Evolutionary conservation across 164 flowering plant species (phyloP).

Genomic region (Magnolia sinica): DNA sequence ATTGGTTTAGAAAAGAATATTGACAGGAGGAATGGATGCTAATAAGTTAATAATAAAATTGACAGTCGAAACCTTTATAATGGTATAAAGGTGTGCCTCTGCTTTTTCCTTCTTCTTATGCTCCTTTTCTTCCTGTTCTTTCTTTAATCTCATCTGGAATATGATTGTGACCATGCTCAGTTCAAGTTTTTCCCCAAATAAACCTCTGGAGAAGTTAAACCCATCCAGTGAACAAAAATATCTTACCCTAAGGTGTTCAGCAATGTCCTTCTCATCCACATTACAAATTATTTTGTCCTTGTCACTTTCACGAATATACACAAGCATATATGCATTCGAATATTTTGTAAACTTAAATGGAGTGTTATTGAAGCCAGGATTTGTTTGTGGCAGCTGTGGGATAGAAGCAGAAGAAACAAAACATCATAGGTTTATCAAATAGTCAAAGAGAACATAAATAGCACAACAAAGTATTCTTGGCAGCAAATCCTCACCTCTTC

Average conservation of each 20-base stretch:
- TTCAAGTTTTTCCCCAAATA: neutral
- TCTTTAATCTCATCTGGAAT: slow-evolving; percentile 72
- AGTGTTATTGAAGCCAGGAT: slow-evolving; percentile 81
- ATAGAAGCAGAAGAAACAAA: slow-evolving; percentile 10
- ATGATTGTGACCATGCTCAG: slow-evolving; percentile 7
- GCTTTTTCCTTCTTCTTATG: slow-evolving; percentile 83
- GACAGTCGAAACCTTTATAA: slow-evolving; percentile 59
- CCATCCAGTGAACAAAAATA: slow-evolving; percentile 2
- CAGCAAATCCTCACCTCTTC: slow-evolving; percentile 54
- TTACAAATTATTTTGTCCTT: slow-evolving; percentile 55
- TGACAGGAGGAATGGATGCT: neutral
- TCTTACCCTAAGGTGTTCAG: slow-evolving; percentile 78
- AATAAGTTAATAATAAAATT: neutral
- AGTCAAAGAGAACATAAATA: neutral
- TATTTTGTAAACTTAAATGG: slow-evolving; percentile 89
- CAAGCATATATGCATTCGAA: slow-evolving; percentile 68
- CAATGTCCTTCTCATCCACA: slow-evolving; percentile 60
- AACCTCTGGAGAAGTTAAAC: neutral
- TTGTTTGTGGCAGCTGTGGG: slow-evolving; percentile 74
- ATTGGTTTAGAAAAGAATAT: neutral
- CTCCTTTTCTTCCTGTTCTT: slow-evolving; percentile 90
- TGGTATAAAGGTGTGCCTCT: slow-evolving; percentile 78
- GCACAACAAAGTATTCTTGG: neutral
- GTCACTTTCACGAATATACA: slow-evolving; percentile 57
- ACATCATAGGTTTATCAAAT: neutral